Percentiles rank a stretch among this genome's conserved stretches.
Conservation (phyloP, 1,139 yeast genomes). For the Yamadazyma blattariae region DNA sequence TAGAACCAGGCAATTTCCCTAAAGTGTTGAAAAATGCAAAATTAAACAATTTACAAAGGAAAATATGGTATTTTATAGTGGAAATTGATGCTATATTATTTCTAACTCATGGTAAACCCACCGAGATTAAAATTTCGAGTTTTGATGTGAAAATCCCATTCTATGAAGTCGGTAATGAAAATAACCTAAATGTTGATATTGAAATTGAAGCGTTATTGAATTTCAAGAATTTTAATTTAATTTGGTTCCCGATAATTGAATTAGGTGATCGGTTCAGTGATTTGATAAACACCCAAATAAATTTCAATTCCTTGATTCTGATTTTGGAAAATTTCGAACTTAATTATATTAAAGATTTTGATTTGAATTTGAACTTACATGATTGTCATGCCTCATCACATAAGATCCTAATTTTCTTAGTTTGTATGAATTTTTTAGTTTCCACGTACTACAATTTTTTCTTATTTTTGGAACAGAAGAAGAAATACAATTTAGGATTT, state of each 20-base stretch:
- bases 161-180: conserved; percentile 29
- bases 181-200: conserved; percentile 21
- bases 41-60: conserved; percentile 42
- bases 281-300: conserved; percentile 15
- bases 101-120: conserved; percentile 31
- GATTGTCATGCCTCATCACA: too few relatives aligned
- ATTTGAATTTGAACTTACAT: too few relatives aligned
- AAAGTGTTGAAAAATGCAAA: conserved; percentile 19
- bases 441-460: conserved; percentile 2
- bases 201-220: conserved; percentile 20
- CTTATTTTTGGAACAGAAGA: background rate
- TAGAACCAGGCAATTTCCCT: conserved; percentile 4
- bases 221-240: conserved; percentile 16
- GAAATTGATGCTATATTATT: conserved; percentile 32
- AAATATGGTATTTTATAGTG: conserved; percentile 46
- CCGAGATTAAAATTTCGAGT: conserved; percentile 21
- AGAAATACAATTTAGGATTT: background rate
- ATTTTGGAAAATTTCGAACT: conserved; percentile 17
- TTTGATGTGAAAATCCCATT: conserved; percentile 30
- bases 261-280: conserved; percentile 18
- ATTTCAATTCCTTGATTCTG: conserved; percentile 18
- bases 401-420: too few relatives aligned
- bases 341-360: conserved; percentile 11
- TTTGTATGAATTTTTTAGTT: conserved; percentile 3
- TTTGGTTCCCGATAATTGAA: conserved; percentile 17